A percentile compares a stretch with the other conserved stretches of the same genome.
Evolutionary conservation across 1,284 basidiomycete genomes (phyloP).

Genomic region (Coniferiporia weirii): DNA sequence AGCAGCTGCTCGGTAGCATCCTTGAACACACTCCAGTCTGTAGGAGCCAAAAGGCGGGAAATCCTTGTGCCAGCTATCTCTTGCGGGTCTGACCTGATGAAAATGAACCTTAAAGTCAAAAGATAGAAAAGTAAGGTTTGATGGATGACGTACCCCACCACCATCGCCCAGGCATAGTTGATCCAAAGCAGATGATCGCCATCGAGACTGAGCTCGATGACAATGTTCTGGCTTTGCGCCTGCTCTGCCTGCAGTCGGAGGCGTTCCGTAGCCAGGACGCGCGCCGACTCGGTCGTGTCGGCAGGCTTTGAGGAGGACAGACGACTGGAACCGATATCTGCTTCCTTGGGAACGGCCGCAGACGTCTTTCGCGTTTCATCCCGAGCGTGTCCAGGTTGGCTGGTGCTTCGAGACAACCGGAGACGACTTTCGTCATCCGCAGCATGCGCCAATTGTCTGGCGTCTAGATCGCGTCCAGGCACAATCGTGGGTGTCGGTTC

Average conservation of each 20-base stretch:
- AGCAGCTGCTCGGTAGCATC: conserved; percentile 84
- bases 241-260: conserved; percentile 85
- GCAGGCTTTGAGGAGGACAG: conserved; percentile 36
- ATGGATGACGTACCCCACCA: conserved; percentile 74
- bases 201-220: conserved; percentile 92
- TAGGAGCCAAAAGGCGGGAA: conserved; percentile 75
- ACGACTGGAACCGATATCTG: background rate
- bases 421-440: conserved; percentile 16
- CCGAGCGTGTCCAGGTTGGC: conserved; percentile 11
- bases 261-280: conserved; percentile 78
- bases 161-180: conserved; percentile 90
- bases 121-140: background rate
- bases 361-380: conserved; percentile 7
- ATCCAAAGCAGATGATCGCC: conserved; percentile 91
- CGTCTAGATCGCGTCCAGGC: conserved; percentile 29
- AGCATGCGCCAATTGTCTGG: conserved; percentile 11
- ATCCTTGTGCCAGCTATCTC: conserved; percentile 78
- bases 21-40: conserved; percentile 83
- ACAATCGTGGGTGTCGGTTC: conserved; percentile 44
- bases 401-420: conserved; percentile 11
- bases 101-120: conserved; percentile 7
- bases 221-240: conserved; percentile 90
- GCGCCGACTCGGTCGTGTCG: conserved; percentile 63
- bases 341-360: conserved; percentile 8
- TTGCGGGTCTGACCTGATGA: conserved; percentile 76